phyloP scores from a whole-genome alignment of 306 rosid species.

The Rosa lucieae region DNA sequence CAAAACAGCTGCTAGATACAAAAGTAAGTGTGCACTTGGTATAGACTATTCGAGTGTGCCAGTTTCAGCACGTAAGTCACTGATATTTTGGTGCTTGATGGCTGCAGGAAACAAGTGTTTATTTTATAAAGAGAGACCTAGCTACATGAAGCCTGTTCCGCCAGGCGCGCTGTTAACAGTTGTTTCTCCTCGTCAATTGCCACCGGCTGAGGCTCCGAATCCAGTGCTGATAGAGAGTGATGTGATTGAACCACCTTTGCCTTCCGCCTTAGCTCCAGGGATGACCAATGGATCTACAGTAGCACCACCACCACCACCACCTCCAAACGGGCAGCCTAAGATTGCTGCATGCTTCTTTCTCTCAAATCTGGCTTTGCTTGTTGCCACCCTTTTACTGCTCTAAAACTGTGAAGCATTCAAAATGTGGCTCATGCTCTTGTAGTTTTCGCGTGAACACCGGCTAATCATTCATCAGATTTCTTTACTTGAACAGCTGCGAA shows the following conservation, averaged over 20 bases:
- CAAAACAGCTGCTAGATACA: slow-evolving; percentile 73
- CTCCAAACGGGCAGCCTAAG: slow-evolving; percentile 50
- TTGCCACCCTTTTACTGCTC: slow-evolving; percentile 41
- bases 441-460: slow-evolving; percentile 18
- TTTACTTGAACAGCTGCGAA: not conserved
- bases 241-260: slow-evolving; percentile 71
- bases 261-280: slow-evolving; percentile 39
- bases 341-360: slow-evolving; percentile 42
- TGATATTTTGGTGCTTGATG: slow-evolving; percentile 26
- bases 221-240: slow-evolving; percentile 48
- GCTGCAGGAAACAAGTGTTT: slow-evolving; percentile 70
- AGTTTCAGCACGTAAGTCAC: not conserved
- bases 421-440: slow-evolving; percentile 12
- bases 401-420: slow-evolving; percentile 12
- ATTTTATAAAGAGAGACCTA: slow-evolving; percentile 29
- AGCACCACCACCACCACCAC: slow-evolving; percentile 13
- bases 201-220: slow-evolving; percentile 68
- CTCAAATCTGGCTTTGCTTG: slow-evolving; percentile 42
- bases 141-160: slow-evolving; percentile 52
- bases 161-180: slow-evolving; percentile 46
- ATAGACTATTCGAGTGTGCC: not conserved
- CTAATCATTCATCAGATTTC: not conserved
- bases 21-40: slow-evolving; percentile 57
- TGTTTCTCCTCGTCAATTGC: slow-evolving; percentile 13
- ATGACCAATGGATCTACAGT: slow-evolving; percentile 23